Evolutionary conservation across 1,284 basidiomycete genomes (phyloP), one percentile per base, ranked within the genome.

Genomic region (Apiotrichum porosum): DNA sequence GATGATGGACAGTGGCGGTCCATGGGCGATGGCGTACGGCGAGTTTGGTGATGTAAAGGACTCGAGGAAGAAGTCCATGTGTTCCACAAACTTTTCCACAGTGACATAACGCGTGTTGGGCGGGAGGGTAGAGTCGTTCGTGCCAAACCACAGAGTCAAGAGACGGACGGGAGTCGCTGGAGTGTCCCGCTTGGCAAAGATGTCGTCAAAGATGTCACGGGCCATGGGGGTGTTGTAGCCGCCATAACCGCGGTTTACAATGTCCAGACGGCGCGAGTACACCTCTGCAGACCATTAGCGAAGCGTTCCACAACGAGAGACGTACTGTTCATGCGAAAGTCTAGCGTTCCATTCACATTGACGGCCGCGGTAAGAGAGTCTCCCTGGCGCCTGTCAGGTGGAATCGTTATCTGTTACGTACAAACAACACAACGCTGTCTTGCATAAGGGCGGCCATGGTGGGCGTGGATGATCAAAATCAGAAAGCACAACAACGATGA

Each of bases 1-100:
- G 42, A 93, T 73, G 56, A 93, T 79, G 44, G 53, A 48, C 47
- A 60, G 37, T 44, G 51, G 45, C 3, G 48, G 50, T 12, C 44
- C 52, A 19, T 60, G 52, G 0, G 58, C 46, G 18, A 60, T 47
- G 22, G 58, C 57, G 37, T 56, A 56, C 10, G 42, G 45, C 14
- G 48, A 50, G 15, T 37, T 32, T 17, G 47, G 23, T 5, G 57
- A 54, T 4, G 61, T 65, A n/a, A 65, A 44, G 13, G 41, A 42
- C 23, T 43, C 41, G 41, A 60, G 50, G 35, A 61, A 53, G 47
- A 42, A 52, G 49, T 44, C 51, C 9, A 62, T 39, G 52, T 68
- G 62, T n/a, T 42, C 15, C 19, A 31, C 47, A 51, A 59, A 65
- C 37, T 39, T 38, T 5, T 37, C 36, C 8, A 65, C 33, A 19